Evolutionary conservation across 2,329 filamentous ascomycete species (phyloP).

Genomic region (Talaromyces atroroseus): DNA sequence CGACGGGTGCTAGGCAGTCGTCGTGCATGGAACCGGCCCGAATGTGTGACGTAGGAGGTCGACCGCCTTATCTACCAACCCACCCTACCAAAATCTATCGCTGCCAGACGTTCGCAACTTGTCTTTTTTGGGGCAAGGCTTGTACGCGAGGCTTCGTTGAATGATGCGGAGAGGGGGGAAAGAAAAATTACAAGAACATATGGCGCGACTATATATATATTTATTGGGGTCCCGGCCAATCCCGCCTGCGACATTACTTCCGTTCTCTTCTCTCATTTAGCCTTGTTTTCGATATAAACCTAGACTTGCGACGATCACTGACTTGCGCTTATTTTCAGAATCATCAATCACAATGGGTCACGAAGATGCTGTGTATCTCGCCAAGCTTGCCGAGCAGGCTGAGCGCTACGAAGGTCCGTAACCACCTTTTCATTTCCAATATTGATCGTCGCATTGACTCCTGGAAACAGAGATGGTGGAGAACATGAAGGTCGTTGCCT

Average conservation of each 20-base stretch:
- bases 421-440: not conserved
- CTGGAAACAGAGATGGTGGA: conserved; percentile 82
- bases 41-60: conserved; percentile 14
- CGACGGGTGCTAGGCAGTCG: conserved; percentile 5
- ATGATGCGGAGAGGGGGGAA: not conserved
- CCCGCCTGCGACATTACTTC: not conserved
- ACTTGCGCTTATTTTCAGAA: conserved; percentile 25
- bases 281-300: not conserved
- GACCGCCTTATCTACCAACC: not conserved
- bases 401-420: conserved; percentile 96
- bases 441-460: conserved; percentile 16
- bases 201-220: not conserved
- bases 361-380: conserved; percentile 98
- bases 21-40: conserved; percentile 7
- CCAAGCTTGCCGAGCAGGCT: conserved; percentile 99
- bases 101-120: not conserved
- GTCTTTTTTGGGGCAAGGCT: not conserved
- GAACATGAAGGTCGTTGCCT: conserved; percentile 99
- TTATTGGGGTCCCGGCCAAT: not conserved
- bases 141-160: not conserved
- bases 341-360: conserved; percentile 77
- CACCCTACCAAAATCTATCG: not conserved
- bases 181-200: not conserved
- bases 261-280: not conserved
- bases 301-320: conserved; percentile 6